A percentile compares a stretch with the other conserved stretches of the same genome.
These are phyloP conservation scores for Cystobasidium sp. DNA, from an alignment of 1,284 basidiomycete species.

Conservation along the genomic window DNA sequence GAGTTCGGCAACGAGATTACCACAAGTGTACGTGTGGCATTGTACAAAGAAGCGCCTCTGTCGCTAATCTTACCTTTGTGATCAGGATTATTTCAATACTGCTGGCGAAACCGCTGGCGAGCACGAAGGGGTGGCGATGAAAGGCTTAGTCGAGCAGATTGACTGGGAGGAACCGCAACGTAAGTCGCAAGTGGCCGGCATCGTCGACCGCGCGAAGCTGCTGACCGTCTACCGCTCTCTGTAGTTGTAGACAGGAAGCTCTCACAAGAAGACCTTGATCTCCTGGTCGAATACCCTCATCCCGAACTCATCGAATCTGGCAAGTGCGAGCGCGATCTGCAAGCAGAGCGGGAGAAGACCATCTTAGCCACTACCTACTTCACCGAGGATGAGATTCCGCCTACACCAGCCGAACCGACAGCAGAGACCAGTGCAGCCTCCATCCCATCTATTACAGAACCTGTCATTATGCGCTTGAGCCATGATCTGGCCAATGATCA, in stretches of 20 bases:
- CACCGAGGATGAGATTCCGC: conserved; percentile 30
- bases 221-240: not conserved
- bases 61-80: not conserved
- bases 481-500: conserved; percentile 25
- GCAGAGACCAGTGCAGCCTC: conserved; percentile 7
- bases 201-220: not conserved
- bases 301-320: conserved; percentile 28
- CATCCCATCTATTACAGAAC: conserved; percentile 14
- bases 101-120: conserved; percentile 34
- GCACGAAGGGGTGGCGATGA: conserved; percentile 38
- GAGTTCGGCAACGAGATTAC: conserved; percentile 42
- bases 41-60: not conserved
- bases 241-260: conserved; percentile 34
- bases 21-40: conserved; percentile 8
- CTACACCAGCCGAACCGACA: conserved; percentile 22
- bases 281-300: conserved; percentile 21
- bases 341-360: conserved; percentile 32
- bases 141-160: conserved; percentile 32
- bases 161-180: conserved; percentile 40
- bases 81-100: conserved; percentile 41
- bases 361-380: conserved; percentile 31
- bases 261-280: conserved; percentile 6
- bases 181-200: not conserved
- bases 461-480: conserved; percentile 19
- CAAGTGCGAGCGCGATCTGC: conserved; percentile 24